Conservation (phyloP, 129 eudicot species). For the Gnaphalium uliginosum region DNA sequence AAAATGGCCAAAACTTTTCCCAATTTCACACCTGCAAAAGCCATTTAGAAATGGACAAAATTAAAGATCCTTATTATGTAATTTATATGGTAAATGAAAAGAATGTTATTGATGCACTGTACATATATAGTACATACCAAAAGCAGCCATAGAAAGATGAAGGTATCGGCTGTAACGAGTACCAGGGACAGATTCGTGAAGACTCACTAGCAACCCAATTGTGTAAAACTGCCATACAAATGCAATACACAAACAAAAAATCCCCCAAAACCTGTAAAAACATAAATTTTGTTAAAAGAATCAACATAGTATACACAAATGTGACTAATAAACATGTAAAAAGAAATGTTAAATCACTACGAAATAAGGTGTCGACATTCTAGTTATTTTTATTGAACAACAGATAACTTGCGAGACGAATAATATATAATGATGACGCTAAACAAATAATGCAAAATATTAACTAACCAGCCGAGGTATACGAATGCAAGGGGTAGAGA, state of each 20-base stretch:
- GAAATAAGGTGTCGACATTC: too few species aligned
- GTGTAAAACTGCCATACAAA: constrained; percentile 71
- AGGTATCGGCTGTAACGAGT: constrained; percentile 72
- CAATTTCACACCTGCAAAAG: constrained; percentile 51
- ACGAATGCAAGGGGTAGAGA: background rate
- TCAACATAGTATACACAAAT: too few species aligned
- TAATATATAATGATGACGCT: background rate
- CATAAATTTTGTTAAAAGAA: background rate
- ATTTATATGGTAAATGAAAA: background rate
- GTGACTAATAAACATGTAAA: too few species aligned
- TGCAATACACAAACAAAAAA: constrained; percentile 37
- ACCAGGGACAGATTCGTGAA: constrained; percentile 51
- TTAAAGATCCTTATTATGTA: background rate
- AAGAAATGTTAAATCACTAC: too few species aligned
- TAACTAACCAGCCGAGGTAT: background rate
- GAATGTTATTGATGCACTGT: background rate
- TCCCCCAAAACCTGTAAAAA: constrained; percentile 39
- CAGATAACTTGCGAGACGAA: background rate
- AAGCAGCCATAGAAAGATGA: constrained; percentile 61
- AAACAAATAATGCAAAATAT: background rate
- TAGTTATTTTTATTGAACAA: too few species aligned
- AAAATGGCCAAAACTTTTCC: constrained; percentile 62
- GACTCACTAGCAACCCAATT: constrained; percentile 50
- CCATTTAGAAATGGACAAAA: background rate
- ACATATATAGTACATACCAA: constrained; percentile 49